These are phyloP conservation scores for Gracilaria gracilis DNA, from an alignment of 23 red algal genomes.

Conservation along the genomic window DNA sequence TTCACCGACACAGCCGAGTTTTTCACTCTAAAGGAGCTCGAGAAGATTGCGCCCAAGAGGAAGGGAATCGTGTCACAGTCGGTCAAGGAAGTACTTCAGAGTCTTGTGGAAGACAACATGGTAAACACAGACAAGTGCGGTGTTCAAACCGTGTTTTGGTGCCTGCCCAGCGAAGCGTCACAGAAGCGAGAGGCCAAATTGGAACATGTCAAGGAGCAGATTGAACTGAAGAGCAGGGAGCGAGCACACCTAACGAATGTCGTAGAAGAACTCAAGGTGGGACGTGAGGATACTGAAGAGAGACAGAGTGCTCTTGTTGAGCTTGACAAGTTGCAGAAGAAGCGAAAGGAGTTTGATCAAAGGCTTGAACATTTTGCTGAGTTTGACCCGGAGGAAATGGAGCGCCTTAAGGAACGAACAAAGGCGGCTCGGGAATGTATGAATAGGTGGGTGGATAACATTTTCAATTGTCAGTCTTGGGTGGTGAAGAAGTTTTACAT, in stretches of 20 bases:
- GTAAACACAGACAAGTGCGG: constrained; percentile 97
- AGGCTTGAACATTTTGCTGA: constrained; percentile 70
- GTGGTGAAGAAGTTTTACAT: constrained; percentile 79
- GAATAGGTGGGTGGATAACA: constrained; percentile 96
- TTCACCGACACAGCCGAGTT: constrained; percentile 88
- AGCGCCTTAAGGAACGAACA: constrained; percentile 50
- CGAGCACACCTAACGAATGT: constrained; percentile 29
- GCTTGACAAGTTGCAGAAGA: constrained; percentile 42
- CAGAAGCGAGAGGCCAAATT: constrained; percentile 51
- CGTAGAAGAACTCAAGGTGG: constrained; percentile 10
- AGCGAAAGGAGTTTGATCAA: constrained; percentile 26
- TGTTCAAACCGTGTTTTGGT: constrained; percentile 97
- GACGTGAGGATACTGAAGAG: constrained; percentile 74
- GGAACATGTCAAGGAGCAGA: background rate
- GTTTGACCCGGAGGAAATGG: constrained; percentile 87
- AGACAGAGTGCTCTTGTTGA: constrained; percentile 40
- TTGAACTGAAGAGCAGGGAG: constrained; percentile 21
- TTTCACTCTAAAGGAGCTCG: constrained; percentile 97
- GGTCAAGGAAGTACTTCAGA: constrained; percentile 96
- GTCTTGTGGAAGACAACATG: constrained; percentile 94
- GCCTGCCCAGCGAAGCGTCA: constrained; percentile 88
- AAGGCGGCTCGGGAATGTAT: constrained; percentile 56
- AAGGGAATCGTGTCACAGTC: constrained; percentile 96
- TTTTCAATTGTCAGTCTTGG: constrained; percentile 79
- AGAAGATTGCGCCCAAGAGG: constrained; percentile 94